Base-by-base conservation (phyloP, 805 yeast genomes). In the Saccharomycopsis sp. region DNA sequence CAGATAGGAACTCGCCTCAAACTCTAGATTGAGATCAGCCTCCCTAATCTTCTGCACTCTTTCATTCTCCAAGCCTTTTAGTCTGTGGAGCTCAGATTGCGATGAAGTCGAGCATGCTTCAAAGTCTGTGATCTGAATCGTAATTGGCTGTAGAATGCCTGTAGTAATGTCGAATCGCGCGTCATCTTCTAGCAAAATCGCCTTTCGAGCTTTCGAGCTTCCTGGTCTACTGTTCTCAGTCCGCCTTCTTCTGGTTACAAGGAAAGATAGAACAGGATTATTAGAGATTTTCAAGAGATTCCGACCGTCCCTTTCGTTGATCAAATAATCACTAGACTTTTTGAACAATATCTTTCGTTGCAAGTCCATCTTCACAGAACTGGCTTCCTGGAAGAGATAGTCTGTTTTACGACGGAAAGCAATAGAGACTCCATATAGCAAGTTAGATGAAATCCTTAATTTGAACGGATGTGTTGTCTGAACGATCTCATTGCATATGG, bases 331-430 rank as follows among this genome's bases (percentile, higher is more conserved):
- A 9, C 3, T 7, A 2, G 25, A 15, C 23, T 20, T n/a, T n/a
- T 38, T 53, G 19, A 14, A 47, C 2, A 59, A 34, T 5, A 52
- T 24, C 20, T 35, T 55, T 14, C 47, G 35, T 24, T 47, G 54
- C 15, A 61, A 23, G 50, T 34, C 42, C 15, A 23, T 29, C 24
- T 56, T 60, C 8, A 44, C 52, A 20, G 41, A 17, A 17, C 15
- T 49, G 15, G 54, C 55, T 23, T 59, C 62, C 64, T 70, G 65
- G 62, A 72, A 73, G 62, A 78, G 74, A 63, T 75, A 76, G 2
- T 75, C 76, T 0, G 79, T 74, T 65, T 84, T 80, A 25, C 78
- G 77, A 58, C 73, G 78, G 65, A 77, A 78, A 47, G 77, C 67
- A 42, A 80, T 58, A 1, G 81, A 70, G 2, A 79, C 70, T 1